These are phyloP conservation scores for Penicillium sp. DNA, from an alignment of 2,329 filamentous ascomycete species.

Conservation along the genomic window DNA sequence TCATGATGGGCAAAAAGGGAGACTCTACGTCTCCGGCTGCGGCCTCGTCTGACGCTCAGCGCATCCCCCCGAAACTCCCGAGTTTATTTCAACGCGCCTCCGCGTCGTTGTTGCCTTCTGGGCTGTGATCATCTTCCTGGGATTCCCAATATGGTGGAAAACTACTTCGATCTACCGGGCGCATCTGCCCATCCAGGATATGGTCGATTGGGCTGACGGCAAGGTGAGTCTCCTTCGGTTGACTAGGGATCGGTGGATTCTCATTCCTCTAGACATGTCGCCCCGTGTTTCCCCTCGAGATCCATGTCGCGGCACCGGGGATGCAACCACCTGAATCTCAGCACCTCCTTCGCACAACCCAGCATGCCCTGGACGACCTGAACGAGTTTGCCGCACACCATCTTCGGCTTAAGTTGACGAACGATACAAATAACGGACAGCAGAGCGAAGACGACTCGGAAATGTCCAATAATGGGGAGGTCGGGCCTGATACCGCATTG, in stretches of 20 bases:
- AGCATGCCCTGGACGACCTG: constrained; percentile 78
- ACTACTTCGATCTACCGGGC: constrained; percentile 91
- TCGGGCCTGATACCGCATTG: constrained; percentile 52
- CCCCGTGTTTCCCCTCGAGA: constrained; percentile 79
- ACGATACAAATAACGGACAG: constrained; percentile 21
- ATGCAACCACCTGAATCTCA: constrained; percentile 64
- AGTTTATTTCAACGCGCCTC: constrained; percentile 64
- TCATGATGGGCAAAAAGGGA: constrained; percentile 34
- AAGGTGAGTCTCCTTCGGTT: constrained; percentile 52
- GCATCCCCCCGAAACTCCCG: constrained; percentile 63
- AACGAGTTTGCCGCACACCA: constrained; percentile 84
- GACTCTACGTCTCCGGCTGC: constrained; percentile 28
- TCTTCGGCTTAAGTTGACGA: constrained; percentile 62
- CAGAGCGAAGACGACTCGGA: constrained; percentile 9
- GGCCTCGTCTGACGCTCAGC: constrained; percentile 18
- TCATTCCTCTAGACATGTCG: constrained; percentile 63
- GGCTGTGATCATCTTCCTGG: constrained; percentile 74
- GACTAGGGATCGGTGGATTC: constrained; percentile 6
- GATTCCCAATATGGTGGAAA: constrained; percentile 90
- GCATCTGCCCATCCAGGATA: constrained; percentile 71
- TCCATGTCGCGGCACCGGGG: constrained; percentile 66
- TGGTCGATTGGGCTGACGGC: constrained; percentile 88
- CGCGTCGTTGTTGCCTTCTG: constrained; percentile 84
- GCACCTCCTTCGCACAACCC: constrained; percentile 70
- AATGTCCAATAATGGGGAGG: constrained; percentile 3